These are phyloP conservation scores for Aspergillus sp. DNA, from an alignment of 2,329 filamentous ascomycete species.

Conservation along the genomic window DNA sequence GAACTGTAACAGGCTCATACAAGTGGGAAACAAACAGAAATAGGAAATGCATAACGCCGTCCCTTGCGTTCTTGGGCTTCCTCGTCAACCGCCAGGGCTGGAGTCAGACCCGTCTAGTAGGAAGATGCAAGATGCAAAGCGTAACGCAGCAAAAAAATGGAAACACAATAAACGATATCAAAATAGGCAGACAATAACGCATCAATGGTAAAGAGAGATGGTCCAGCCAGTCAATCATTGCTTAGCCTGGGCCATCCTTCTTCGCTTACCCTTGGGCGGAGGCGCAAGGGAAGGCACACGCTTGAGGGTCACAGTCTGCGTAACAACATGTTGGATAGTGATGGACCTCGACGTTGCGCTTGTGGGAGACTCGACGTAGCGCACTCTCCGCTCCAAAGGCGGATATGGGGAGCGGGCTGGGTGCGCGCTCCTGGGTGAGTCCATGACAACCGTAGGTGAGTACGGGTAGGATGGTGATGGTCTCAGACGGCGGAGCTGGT, in stretches of 20 bases:
- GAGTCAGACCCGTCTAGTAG: neutral
- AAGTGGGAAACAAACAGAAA: neutral
- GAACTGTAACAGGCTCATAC: neutral
- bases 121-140: neutral
- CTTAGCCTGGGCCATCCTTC: constrained; percentile 10
- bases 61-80: neutral
- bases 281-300: constrained; percentile 17
- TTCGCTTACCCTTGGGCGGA: constrained; percentile 17
- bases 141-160: neutral
- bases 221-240: neutral
- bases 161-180: neutral
- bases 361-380: constrained; percentile 12
- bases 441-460: constrained; percentile 2
- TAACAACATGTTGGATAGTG: constrained; percentile 18
- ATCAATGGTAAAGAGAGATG: neutral
- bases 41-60: neutral
- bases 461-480: constrained; percentile 11
- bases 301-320: constrained; percentile 18
- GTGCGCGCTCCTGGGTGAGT: constrained; percentile 16
- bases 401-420: constrained; percentile 10
- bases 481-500: constrained; percentile 9
- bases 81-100: neutral
- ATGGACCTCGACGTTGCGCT: constrained; percentile 2
- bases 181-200: neutral
- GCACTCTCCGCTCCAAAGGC: constrained; percentile 10